A percentile compares a stretch with the other conserved stretches of the same genome.
phyloP scores from a whole-genome alignment of 176 grass and related monocot genomes.

The Aegilops umbellulata region DNA sequence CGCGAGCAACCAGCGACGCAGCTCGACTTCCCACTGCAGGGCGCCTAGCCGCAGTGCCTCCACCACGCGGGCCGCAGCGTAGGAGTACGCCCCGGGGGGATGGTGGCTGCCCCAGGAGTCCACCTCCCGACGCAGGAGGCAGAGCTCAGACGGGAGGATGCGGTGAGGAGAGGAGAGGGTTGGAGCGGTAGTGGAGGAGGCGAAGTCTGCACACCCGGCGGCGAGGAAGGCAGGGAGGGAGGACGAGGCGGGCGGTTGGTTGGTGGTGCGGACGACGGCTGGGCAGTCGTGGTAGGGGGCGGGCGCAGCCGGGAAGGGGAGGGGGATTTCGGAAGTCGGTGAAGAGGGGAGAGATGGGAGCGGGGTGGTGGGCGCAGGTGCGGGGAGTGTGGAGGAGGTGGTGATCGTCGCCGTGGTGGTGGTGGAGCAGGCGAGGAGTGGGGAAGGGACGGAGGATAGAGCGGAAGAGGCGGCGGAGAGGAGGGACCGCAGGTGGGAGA shows the following conservation, averaged over 20 bases:
- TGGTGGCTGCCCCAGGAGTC: slow-evolving; percentile 46
- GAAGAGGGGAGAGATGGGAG: slow-evolving; percentile 48
- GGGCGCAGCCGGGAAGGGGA: slow-evolving; percentile 27
- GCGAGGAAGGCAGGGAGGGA: slow-evolving; percentile 62
- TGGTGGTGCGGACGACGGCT: slow-evolving; percentile 44
- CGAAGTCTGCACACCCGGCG: slow-evolving; percentile 56
- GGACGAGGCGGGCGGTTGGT: slow-evolving; percentile 6
- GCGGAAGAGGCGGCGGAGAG: slow-evolving; percentile 49
- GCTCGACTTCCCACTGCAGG: slow-evolving; percentile 33
- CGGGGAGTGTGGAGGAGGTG: slow-evolving; percentile 20
- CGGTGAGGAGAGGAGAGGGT: background rate
- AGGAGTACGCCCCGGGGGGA: slow-evolving; percentile 50
- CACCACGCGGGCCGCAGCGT: slow-evolving; percentile 26
- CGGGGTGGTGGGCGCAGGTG: slow-evolving; percentile 30
- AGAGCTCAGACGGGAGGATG: slow-evolving; percentile 79
- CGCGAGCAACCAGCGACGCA: slow-evolving; percentile 56
- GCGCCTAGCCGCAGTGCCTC: slow-evolving; percentile 10
- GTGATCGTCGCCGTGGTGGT: background rate
- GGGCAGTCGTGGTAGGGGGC: slow-evolving; percentile 69
- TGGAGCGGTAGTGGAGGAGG: background rate
- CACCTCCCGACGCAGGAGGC: slow-evolving; percentile 58
- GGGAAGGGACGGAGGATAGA: slow-evolving; percentile 42
- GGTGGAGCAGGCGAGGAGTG: slow-evolving; percentile 11
- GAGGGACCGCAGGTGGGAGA: slow-evolving; percentile 57
- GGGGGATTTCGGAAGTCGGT: slow-evolving; percentile 32